Evolutionary conservation across 192 early-diverging fungal genomes (phyloP), one percentile per base, ranked within the genome.

Genomic region (Coemansia sp.): DNA sequence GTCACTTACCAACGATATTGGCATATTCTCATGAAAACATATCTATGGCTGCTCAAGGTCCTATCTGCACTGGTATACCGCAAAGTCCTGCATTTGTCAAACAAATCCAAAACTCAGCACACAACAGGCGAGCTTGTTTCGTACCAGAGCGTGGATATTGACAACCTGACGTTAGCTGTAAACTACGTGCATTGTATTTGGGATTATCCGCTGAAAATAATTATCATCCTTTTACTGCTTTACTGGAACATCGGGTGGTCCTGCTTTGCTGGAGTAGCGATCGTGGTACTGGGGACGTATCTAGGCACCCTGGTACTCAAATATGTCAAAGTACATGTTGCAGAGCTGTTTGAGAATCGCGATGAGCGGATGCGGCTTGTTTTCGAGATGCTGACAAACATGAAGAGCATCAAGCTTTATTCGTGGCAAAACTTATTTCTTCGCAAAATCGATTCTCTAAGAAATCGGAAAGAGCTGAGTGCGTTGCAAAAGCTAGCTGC

Each of bases 91-190:
- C 49, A 12, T 0, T 21, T 77, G 63, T 69, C 76, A 23, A 77
- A 58, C 45, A 56, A 64, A 16, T 41, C 89, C 37, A 82, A 92
- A 6, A 90, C 93, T 63, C 67, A 74, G 9, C 92, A 92, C 47
- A 94, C 93, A 16, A 88, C 90, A 57, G 91, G 91, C 37, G 87
- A 91, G 69, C 89, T 93, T 61, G 85, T 87, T 18, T 83, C 87
- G 39, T 69, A 87, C 45, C 88, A 90, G 85, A 86, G 79, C 44
- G 85, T 88, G 15, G 91, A 92, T 76, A 81, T 44, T 9, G 47
- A 56, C 5, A 47, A 37, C 0, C 23, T 68, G 4, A 39, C 52
- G 2, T 26, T 62, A 32, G 63, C 50, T 12, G 80, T 78, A 57
- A 40, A 53, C 52, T 70, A 70, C 38, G 12, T 61, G 4, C 56